A percentile compares a stretch with the other conserved stretches of the same genome.
phyloP scores from a whole-genome alignment of 139 green algal genomes.

The Chlorella vulgaris region DNA sequence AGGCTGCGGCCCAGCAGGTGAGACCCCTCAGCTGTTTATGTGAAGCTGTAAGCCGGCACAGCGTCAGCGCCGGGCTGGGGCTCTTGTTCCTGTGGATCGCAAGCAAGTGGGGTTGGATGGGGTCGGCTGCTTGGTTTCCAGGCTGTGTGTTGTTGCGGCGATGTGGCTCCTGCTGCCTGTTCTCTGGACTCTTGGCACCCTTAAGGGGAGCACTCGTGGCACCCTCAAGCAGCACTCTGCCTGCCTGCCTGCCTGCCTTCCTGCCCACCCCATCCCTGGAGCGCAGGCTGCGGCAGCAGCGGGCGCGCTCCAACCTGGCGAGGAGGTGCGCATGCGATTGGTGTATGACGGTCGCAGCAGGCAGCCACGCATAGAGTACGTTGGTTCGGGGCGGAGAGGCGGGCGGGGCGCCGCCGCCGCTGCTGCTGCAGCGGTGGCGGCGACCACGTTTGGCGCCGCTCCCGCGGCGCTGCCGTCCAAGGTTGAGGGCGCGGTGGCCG shows the following conservation, averaged over 20 bases:
- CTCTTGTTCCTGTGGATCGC: too few relatives aligned
- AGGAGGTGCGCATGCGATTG: slow-evolving; percentile 30
- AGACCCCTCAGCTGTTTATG: neutral
- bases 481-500: slow-evolving; percentile 3
- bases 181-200: too few relatives aligned
- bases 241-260: too few relatives aligned
- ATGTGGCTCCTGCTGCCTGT: too few relatives aligned
- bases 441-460: too few relatives aligned
- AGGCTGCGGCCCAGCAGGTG: slow-evolving; percentile 28
- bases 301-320: slow-evolving; percentile 1
- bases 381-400: neutral
- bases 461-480: neutral
- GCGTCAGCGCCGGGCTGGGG: neutral
- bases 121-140: too few relatives aligned
- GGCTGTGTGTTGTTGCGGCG: too few relatives aligned
- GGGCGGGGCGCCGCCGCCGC: neutral
- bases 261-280: too few relatives aligned
- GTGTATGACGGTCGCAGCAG: slow-evolving; percentile 18
- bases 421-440: too few relatives aligned
- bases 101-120: too few relatives aligned
- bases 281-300: slow-evolving; percentile 12
- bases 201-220: too few relatives aligned
- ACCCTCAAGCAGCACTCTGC: too few relatives aligned
- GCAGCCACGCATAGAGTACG: slow-evolving; percentile 22
- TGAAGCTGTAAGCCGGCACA: neutral